Percentiles rank a stretch among this genome's conserved stretches.
These are phyloP conservation scores for Marchantia paleacea DNA, from an alignment of 225 moss, liverwort and hornwort species.

Conservation along the genomic window DNA sequence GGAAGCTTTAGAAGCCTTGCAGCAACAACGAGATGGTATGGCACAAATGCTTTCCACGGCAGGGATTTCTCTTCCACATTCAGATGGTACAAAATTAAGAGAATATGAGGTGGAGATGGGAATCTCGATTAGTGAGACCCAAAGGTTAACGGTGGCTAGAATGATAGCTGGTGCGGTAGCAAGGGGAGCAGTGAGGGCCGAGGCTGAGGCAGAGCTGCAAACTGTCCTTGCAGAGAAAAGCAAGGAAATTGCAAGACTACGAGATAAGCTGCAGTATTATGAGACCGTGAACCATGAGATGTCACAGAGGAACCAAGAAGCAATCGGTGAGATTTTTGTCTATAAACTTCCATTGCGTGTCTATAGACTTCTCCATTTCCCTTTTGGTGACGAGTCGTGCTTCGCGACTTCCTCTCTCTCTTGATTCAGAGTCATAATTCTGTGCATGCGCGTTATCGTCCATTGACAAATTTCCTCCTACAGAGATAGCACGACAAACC, in stretches of 20 bases:
- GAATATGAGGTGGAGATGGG: constrained; percentile 43
- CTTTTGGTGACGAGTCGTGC: too few relatives aligned
- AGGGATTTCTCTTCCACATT: constrained; percentile 44
- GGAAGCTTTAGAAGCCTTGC: constrained; percentile 82
- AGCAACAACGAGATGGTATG: constrained; percentile 80
- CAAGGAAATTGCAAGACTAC: constrained; percentile 78
- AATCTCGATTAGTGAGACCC: constrained; percentile 43
- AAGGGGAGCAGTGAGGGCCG: constrained; percentile 82
- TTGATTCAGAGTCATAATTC: too few relatives aligned
- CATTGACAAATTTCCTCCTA: constrained; percentile 2
- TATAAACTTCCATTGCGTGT: neutral
- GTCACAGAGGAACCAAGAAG: constrained; percentile 95
- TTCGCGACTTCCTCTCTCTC: neutral
- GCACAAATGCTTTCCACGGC: constrained; percentile 56
- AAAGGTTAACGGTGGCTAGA: constrained; percentile 69
- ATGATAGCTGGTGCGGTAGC: constrained; percentile 75
- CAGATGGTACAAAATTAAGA: constrained; percentile 47
- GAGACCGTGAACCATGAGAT: constrained; percentile 95
- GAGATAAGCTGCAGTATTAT: constrained; percentile 89
- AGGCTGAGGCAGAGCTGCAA: constrained; percentile 70
- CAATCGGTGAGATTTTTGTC: constrained; percentile 55
- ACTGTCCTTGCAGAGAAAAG: constrained; percentile 77
- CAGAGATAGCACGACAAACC: constrained; percentile 77
- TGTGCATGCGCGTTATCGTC: neutral
- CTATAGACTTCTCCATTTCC: too few relatives aligned